Conservation (phyloP, 1,284 basidiomycete species). For the Phenoliferia sp. region DNA sequence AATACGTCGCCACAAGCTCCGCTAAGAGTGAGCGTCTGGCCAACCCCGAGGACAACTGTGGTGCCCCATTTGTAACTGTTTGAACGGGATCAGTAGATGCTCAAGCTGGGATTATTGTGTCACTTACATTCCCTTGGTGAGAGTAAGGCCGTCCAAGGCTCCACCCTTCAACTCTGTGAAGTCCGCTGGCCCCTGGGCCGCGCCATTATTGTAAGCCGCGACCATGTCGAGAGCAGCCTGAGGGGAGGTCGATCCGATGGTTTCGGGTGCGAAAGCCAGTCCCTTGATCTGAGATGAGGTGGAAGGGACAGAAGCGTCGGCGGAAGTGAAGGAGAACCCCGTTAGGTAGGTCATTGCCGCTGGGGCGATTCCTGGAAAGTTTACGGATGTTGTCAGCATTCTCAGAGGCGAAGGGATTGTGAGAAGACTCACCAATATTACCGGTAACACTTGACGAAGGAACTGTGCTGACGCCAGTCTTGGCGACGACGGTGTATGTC, state of each 20-base stretch:
- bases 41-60: not conserved
- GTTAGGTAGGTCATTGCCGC: not conserved
- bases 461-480: not conserved
- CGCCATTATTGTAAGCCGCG: not conserved
- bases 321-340: not conserved
- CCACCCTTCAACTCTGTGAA: not conserved
- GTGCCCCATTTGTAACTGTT: not conserved
- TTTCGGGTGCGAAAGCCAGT: not conserved
- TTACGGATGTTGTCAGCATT: not conserved
- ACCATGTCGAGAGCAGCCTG: not conserved
- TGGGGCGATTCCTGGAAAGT: not conserved
- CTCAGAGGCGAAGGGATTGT: not conserved
- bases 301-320: not conserved
- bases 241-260: not conserved
- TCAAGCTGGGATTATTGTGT: not conserved
- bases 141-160: not conserved
- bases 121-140: not conserved
- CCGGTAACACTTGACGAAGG: not conserved
- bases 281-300: not conserved
- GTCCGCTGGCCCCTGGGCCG: not conserved
- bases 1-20: not conserved
- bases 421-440: not conserved
- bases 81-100: not conserved
- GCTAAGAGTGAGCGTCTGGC: not conserved
- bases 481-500: not conserved